Conservation (phyloP, 495 filamentous ascomycete genomes). For the Neurospora sp. region DNA sequence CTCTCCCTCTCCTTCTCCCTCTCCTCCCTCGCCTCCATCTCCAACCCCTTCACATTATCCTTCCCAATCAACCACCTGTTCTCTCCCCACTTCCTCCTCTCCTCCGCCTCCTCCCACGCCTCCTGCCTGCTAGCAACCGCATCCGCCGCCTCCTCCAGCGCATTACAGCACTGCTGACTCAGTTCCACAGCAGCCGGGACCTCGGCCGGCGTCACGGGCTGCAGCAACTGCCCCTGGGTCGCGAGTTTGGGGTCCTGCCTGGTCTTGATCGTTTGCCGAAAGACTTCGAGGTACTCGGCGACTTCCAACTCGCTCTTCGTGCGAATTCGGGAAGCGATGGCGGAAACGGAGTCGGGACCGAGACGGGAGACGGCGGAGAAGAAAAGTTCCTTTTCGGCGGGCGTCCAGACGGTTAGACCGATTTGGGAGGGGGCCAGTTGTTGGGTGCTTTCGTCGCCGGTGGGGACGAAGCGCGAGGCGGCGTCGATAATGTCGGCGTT, state of each 20-base stretch:
- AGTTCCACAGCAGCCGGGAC: constrained; percentile 68
- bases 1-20: constrained; percentile 19
- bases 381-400: constrained; percentile 56
- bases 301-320: constrained; percentile 72
- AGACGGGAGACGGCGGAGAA: constrained; percentile 54
- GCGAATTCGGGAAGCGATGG: constrained; percentile 52
- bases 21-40: background rate
- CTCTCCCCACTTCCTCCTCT: constrained; percentile 41
- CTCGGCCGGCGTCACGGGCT: constrained; percentile 28
- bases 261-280: constrained; percentile 35
- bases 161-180: constrained; percentile 48
- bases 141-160: constrained; percentile 62
- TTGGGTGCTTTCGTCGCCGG: background rate
- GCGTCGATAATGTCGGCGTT: constrained; percentile 43
- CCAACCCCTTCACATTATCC: background rate
- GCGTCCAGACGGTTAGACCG: constrained; percentile 60
- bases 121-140: constrained; percentile 48
- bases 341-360: constrained; percentile 47
- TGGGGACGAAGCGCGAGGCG: constrained; percentile 17
- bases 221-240: background rate
- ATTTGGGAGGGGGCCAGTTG: constrained; percentile 40
- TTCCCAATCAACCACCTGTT: background rate
- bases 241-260: background rate
- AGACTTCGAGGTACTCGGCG: constrained; percentile 50
- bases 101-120: constrained; percentile 40